Conservation (phyloP, 176 grass and related monocot species). For the Triticum dicoccoides region DNA sequence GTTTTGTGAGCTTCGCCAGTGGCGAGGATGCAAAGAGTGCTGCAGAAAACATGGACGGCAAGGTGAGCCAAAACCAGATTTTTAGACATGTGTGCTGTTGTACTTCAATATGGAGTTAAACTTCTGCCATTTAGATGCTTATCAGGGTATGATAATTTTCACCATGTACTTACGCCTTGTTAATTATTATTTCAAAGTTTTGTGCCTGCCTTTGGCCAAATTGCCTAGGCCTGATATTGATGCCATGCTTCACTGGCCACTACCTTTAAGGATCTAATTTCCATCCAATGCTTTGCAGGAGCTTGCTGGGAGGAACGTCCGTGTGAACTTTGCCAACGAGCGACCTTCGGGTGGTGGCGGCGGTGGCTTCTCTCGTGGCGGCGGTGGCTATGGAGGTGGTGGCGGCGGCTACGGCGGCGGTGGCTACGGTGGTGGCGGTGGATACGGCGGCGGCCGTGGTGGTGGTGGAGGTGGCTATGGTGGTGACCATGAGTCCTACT, state of each 20-base stretch:
- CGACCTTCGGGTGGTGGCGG: slow-evolving; percentile 22
- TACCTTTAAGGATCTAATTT: background rate
- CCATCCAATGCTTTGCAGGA: slow-evolving; percentile 35
- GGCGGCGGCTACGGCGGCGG: background rate
- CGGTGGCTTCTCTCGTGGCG: background rate
- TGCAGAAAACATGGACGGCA: slow-evolving; percentile 53
- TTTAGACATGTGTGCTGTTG: background rate
- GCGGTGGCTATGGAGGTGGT: background rate
- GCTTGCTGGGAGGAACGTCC: slow-evolving; percentile 52
- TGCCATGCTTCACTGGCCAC: background rate
- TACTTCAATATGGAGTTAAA: background rate
- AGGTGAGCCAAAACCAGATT: slow-evolving; percentile 40
- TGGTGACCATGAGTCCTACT: background rate
- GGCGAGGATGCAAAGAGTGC: slow-evolving; percentile 43
- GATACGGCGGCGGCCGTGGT: background rate
- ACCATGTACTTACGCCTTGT: background rate
- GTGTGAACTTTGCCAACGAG: slow-evolving; percentile 69
- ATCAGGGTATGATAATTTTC: background rate
- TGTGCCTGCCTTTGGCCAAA: background rate
- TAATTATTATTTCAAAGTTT: background rate
- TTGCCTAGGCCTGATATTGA: background rate
- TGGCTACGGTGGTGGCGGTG: background rate
- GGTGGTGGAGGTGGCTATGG: background rate
- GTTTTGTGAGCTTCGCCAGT: slow-evolving; percentile 53
- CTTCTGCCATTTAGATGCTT: background rate